These are phyloP conservation scores for Ilyonectria destructans DNA, from an alignment of 2,329 filamentous ascomycete species.

Conservation along the genomic window DNA sequence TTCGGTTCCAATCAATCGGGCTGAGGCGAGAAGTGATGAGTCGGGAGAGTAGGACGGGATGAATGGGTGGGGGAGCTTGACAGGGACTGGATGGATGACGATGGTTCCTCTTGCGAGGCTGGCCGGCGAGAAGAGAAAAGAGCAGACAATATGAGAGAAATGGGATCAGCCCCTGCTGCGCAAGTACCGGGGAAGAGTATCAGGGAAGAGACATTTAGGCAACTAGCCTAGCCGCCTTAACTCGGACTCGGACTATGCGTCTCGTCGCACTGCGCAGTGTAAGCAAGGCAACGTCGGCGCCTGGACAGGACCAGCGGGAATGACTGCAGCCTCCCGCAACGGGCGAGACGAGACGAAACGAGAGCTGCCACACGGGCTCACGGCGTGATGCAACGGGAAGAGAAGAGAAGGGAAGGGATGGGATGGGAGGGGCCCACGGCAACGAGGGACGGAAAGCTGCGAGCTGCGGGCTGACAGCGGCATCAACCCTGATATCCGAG, in stretches of 20 bases:
- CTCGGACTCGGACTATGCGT: not conserved
- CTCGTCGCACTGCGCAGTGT: not conserved
- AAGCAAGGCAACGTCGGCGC: not conserved
- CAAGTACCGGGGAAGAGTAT: not conserved
- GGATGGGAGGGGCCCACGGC: not conserved
- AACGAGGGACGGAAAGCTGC: slow-evolving; percentile 4
- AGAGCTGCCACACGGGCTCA: not conserved
- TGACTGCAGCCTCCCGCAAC: not conserved
- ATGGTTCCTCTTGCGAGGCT: not conserved
- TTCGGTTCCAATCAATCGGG: slow-evolving; percentile 42
- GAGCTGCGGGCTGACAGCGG: slow-evolving; percentile 9
- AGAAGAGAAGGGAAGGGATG: not conserved
- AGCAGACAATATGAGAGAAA: not conserved
- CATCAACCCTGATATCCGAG: slow-evolving; percentile 7
- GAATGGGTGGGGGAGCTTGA: slow-evolving; percentile 12
- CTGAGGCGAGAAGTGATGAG: slow-evolving; percentile 40
- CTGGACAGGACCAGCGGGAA: not conserved
- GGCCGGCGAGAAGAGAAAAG: not conserved
- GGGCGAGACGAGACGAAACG: slow-evolving; percentile 10
- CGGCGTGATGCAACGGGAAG: slow-evolving; percentile 5
- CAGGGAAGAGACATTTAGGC: not conserved
- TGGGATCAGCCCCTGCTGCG: no score
- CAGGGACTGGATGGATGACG: not conserved
- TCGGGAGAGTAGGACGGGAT: slow-evolving; percentile 12
- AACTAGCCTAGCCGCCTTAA: not conserved